Evolutionary conservation across 1,284 basidiomycete genomes (phyloP).

Genomic region (Pyrrhoderma noxium): DNA sequence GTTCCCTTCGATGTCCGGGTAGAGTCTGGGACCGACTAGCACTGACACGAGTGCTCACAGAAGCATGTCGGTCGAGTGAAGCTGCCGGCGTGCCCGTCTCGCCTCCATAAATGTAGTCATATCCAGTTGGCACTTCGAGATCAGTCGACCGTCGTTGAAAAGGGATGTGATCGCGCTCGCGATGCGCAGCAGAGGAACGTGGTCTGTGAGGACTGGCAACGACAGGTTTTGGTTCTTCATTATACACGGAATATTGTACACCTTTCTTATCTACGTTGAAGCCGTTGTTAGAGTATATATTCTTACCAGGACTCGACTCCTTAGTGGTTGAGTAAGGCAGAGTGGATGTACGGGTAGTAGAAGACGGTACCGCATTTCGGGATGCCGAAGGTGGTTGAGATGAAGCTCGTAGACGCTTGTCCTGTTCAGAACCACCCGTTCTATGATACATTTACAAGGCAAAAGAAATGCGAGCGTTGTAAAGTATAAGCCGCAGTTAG

Average conservation of each 20-base stretch:
- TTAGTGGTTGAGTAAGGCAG: slow-evolving; percentile 1
- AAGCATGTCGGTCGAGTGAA: too few relatives aligned
- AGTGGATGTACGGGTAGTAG: not conserved
- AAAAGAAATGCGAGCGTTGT: not conserved
- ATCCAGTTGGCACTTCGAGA: not conserved
- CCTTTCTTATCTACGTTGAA: not conserved
- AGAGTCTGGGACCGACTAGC: too few relatives aligned
- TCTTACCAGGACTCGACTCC: slow-evolving; percentile 3
- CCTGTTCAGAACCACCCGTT: slow-evolving; percentile 1
- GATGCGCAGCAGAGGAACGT: not conserved
- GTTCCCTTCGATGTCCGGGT: not conserved
- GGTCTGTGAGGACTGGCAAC: not conserved
- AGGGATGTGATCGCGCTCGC: not conserved
- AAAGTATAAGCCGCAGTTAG: not conserved
- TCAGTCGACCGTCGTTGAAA: not conserved
- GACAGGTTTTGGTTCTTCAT: not conserved
- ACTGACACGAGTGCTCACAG: too few relatives aligned
- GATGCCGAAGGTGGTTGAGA: not conserved
- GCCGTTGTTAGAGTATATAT: not conserved
- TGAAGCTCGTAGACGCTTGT: not conserved
- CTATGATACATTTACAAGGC: not conserved
- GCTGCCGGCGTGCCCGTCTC: too few relatives aligned
- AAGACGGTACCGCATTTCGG: not conserved
- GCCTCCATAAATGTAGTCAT: too few relatives aligned
- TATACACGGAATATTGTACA: not conserved